Conservation (phyloP, 306 rosid species). For the Bauhinia variegata region DNA sequence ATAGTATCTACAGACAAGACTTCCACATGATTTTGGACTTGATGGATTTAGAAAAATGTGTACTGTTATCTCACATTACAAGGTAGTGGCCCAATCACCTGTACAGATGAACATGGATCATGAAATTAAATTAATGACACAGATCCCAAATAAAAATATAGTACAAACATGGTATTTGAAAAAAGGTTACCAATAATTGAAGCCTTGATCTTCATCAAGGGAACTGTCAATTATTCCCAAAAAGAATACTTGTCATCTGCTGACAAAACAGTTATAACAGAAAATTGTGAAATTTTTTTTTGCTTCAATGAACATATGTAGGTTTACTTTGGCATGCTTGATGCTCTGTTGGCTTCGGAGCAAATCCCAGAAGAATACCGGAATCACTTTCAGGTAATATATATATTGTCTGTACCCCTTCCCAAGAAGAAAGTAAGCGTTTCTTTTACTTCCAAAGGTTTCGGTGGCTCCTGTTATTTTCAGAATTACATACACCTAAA, state of each 20-base stretch:
- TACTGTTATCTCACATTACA: neutral
- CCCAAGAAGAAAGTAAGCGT: neutral
- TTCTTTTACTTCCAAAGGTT: neutral
- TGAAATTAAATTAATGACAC: neutral
- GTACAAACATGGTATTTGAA: neutral
- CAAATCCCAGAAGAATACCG: conserved; percentile 57
- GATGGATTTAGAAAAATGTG: neutral
- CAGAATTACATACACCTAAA: neutral
- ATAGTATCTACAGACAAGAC: neutral
- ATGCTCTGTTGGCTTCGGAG: conserved; percentile 55
- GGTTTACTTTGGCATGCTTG: conserved; percentile 64
- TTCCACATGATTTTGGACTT: neutral
- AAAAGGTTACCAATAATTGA: neutral
- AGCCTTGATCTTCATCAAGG: neutral
- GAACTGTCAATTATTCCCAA: too few relatives aligned
- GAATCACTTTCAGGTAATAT: conserved; percentile 47
- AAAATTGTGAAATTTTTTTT: conserved; percentile 1
- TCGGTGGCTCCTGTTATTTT: neutral
- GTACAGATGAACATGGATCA: neutral
- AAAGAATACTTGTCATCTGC: neutral
- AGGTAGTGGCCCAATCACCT: neutral
- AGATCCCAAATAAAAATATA: neutral
- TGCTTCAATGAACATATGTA: conserved; percentile 28
- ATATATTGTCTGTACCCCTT: neutral
- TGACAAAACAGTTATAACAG: neutral